Percentiles rank a stretch among this genome's conserved stretches.
Evolutionary conservation across 495 filamentous ascomycete species (phyloP).

Genomic region (Penicillium robsamsonii): DNA sequence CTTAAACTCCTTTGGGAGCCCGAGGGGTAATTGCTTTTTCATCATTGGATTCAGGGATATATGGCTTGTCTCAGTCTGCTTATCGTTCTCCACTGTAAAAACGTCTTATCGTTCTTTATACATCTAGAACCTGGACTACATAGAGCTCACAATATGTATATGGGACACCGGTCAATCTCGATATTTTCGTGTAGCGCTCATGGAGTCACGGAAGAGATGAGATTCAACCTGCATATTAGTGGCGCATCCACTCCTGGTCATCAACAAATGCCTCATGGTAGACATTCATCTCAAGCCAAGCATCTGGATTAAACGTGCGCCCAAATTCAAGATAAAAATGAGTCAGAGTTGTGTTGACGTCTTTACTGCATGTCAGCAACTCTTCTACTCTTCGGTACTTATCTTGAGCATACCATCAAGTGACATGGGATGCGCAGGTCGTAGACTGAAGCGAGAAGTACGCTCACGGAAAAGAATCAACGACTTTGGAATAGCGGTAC

Average conservation of each 20-base stretch:
- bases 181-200: neutral
- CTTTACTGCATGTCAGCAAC: neutral
- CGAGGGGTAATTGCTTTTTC: neutral
- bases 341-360: neutral
- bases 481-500: conserved; percentile 8
- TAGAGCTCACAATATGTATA: neutral
- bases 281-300: neutral
- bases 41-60: neutral
- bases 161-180: neutral
- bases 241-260: neutral
- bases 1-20: conserved; percentile 1
- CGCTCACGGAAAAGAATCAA: conserved; percentile 11
- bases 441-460: conserved; percentile 6
- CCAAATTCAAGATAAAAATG: neutral
- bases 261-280: neutral
- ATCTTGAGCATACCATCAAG: conserved; percentile 11
- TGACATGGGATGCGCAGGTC: conserved; percentile 10
- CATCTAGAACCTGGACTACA: too few relatives aligned
- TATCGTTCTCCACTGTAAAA: neutral
- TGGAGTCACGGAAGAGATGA: neutral
- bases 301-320: neutral
- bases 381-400: neutral
- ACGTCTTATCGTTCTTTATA: too few relatives aligned
- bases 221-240: neutral
- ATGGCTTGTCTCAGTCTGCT: neutral